Percentiles rank a stretch among this genome's conserved stretches.
phyloP scores from a whole-genome alignment of 2,329 filamentous ascomycete species.

The Orbilia quercus region DNA sequence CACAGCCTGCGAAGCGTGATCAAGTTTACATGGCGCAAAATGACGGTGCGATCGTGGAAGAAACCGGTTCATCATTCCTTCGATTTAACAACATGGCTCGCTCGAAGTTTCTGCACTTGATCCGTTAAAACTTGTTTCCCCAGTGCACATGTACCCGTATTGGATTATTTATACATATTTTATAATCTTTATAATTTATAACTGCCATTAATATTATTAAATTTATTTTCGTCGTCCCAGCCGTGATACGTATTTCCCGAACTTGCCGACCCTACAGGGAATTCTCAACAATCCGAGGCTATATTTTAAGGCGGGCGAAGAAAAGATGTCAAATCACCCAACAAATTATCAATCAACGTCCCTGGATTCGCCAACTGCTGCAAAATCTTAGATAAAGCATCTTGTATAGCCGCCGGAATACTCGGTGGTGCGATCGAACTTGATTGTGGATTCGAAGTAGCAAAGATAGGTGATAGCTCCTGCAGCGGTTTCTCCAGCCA shows the following conservation, averaged over 20 bases:
- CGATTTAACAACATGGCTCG: neutral
- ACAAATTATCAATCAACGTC: neutral
- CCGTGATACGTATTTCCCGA: no score
- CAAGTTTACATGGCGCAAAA: neutral
- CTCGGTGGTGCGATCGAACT: neutral
- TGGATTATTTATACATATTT: neutral
- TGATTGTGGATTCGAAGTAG: conserved; percentile 20
- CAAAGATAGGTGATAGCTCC: conserved; percentile 23
- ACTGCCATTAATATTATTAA: no score
- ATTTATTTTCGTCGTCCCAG: no score
- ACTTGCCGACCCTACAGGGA: no score
- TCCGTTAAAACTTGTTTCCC: neutral
- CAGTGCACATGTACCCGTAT: neutral
- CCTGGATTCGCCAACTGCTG: neutral
- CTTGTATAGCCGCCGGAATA: neutral
- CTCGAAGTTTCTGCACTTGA: neutral
- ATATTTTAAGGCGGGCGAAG: no score
- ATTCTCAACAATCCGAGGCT: no score
- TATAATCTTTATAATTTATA: no score
- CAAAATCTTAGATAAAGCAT: neutral
- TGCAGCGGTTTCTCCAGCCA: conserved; percentile 58
- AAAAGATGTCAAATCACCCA: no score
- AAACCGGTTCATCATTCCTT: neutral
- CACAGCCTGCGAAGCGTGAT: neutral
- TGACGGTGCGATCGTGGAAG: neutral